Conservation (phyloP, 2,329 filamentous ascomycete genomes). For the Zasmidium citrigriseum region DNA sequence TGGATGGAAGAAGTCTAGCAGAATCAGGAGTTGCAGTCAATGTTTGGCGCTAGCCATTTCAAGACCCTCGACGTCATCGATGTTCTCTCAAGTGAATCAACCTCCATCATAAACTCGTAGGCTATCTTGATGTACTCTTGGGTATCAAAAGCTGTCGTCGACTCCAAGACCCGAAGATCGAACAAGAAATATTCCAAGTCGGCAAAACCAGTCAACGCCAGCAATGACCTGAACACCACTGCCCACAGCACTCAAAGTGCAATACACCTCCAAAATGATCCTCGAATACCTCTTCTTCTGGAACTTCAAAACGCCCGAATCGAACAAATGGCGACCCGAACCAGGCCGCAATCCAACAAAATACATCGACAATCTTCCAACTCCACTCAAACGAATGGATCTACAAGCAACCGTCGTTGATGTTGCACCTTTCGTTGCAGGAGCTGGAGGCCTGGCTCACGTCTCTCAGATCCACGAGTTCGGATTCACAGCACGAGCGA, state of each 20-base stretch:
- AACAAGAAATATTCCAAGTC: too few species aligned
- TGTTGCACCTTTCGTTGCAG: conserved; percentile 30
- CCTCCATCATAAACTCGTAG: too few species aligned
- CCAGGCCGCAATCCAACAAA: conserved; percentile 21
- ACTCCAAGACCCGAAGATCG: too few species aligned
- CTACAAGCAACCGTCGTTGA: conserved; percentile 33
- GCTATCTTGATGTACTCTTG: too few species aligned
- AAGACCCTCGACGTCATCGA: too few species aligned
- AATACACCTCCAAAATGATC: background rate
- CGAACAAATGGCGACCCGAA: conserved; percentile 34
- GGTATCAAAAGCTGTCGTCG: too few species aligned
- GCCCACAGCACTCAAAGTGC: background rate
- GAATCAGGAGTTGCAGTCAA: too few species aligned
- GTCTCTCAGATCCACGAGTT: conserved; percentile 29
- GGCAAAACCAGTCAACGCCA: too few species aligned
- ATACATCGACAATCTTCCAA: conserved; percentile 25
- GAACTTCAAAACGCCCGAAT: conserved; percentile 28
- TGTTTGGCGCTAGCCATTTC: too few species aligned
- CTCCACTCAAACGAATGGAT: conserved; percentile 27
- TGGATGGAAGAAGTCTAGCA: too few species aligned
- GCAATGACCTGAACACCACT: background rate
- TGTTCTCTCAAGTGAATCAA: too few species aligned
- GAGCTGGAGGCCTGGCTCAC: conserved; percentile 28
- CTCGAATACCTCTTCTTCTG: conserved; percentile 33
- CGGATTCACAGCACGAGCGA: conserved; percentile 31